Percentiles rank a stretch among this genome's conserved stretches.
Conservation (phyloP, 805 yeast genomes). For the Metschnikowia bowlesiae region DNA sequence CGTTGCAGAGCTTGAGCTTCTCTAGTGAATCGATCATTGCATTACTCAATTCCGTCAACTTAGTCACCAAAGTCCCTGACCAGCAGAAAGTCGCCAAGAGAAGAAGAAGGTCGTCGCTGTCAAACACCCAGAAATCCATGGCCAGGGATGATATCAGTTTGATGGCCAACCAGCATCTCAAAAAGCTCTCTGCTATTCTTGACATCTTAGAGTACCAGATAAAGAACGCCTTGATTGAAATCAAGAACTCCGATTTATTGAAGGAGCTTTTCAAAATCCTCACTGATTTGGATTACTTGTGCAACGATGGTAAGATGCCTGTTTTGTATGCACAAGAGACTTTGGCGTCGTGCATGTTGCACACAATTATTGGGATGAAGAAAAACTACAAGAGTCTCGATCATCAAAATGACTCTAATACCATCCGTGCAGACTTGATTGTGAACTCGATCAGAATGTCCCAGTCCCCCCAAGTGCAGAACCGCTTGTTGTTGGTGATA, state of each 20-base stretch:
- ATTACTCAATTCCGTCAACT: constrained; percentile 55
- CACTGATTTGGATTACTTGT: constrained; percentile 77
- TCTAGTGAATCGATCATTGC: constrained; percentile 54
- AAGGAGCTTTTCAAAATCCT: constrained; percentile 55
- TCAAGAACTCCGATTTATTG: constrained; percentile 44
- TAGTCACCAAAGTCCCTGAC: constrained; percentile 45
- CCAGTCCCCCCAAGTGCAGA: constrained; percentile 91
- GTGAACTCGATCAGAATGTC: constrained; percentile 89
- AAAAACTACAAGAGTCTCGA: constrained; percentile 21
- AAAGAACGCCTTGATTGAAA: constrained; percentile 25
- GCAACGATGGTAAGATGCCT: constrained; percentile 87
- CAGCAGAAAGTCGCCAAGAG: constrained; percentile 62
- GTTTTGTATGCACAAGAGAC: constrained; percentile 89
- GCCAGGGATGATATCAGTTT: constrained; percentile 64
- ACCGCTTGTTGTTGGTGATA: constrained; percentile 75
- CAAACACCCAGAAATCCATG: constrained; percentile 71
- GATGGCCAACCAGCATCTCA: constrained; percentile 74
- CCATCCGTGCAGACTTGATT: constrained; percentile 82
- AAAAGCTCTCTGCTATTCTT: constrained; percentile 69
- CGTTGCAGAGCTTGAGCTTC: constrained; percentile 52
- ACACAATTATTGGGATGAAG: constrained; percentile 56
- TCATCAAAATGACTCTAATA: constrained; percentile 49
- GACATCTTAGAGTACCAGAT: constrained; percentile 66
- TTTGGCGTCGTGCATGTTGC: constrained; percentile 78
- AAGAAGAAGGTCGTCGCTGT: constrained; percentile 65